Conservation (phyloP, 257 asterid genomes). For the Salvia rosmarinus region DNA sequence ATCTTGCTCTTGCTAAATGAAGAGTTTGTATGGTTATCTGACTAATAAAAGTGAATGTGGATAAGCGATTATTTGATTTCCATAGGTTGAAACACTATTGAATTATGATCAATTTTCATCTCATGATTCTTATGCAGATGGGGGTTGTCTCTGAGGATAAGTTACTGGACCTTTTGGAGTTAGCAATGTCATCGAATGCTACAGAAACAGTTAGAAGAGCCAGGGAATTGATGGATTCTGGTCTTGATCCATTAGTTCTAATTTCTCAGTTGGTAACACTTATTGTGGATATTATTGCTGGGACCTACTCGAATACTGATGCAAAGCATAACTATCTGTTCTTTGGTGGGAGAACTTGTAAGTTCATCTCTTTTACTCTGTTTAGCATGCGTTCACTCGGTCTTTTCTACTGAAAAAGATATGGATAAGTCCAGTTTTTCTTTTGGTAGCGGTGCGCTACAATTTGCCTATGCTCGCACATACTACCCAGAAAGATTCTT, state of each 20-base stretch:
- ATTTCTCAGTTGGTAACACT: slow-evolving; percentile 96
- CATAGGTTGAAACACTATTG: background rate
- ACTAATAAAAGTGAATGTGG: background rate
- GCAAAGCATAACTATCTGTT: slow-evolving; percentile 49
- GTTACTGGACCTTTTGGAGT: slow-evolving; percentile 85
- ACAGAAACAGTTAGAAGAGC: slow-evolving; percentile 92
- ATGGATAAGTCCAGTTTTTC: too few relatives aligned
- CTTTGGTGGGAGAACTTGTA: slow-evolving; percentile 65
- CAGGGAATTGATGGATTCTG: slow-evolving; percentile 88
- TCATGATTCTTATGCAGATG: slow-evolving; percentile 51
- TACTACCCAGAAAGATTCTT: background rate
- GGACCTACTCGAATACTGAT: slow-evolving; percentile 64
- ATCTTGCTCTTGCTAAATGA: background rate
- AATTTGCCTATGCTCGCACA: background rate
- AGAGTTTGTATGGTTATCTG: background rate
- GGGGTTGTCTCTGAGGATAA: slow-evolving; percentile 98
- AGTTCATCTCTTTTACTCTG: slow-evolving; percentile 37
- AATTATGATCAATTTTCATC: background rate
- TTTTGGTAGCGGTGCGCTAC: background rate
- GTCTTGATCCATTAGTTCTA: slow-evolving; percentile 85
- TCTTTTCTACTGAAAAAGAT: background rate
- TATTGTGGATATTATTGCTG: slow-evolving; percentile 94
- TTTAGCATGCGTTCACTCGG: background rate
- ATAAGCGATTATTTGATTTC: background rate
- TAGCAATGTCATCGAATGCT: slow-evolving; percentile 94